phyloP scores from a whole-genome alignment of 495 filamentous ascomycete species.

The Chaetomium cochliodes region DNA sequence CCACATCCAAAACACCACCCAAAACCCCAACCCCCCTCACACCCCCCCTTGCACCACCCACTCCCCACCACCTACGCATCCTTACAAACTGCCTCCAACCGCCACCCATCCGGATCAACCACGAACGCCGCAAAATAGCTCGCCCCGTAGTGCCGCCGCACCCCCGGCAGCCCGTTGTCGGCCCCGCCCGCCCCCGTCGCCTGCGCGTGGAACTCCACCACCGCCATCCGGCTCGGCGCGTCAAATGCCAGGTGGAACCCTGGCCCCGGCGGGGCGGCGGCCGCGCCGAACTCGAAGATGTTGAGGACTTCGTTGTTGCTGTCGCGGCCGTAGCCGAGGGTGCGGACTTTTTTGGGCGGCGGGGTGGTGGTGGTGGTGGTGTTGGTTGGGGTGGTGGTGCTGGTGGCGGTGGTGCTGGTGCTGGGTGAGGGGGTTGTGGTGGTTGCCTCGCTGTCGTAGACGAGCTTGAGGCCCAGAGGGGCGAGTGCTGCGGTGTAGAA shows the following conservation, averaged over 20 bases:
- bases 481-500: conserved; percentile 37
- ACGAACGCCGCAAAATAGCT: conserved; percentile 48
- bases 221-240: conserved; percentile 34
- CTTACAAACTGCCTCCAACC: conserved; percentile 43
- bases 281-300: conserved; percentile 34
- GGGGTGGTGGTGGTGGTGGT: neutral
- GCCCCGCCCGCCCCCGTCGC: conserved; percentile 39
- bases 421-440: neutral
- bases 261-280: conserved; percentile 26
- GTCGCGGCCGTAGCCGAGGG: conserved; percentile 37
- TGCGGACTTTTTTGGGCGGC: conserved; percentile 19
- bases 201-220: conserved; percentile 41
- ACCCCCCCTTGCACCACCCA: neutral
- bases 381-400: too few relatives aligned
- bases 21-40: too few relatives aligned
- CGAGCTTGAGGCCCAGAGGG: conserved; percentile 35
- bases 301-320: conserved; percentile 34
- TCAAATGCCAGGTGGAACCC: conserved; percentile 43
- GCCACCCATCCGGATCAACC: conserved; percentile 43
- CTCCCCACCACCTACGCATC: neutral
- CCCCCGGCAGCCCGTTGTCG: conserved; percentile 40
- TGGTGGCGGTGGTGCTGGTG: neutral
- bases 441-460: conserved; percentile 37
- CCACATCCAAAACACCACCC: too few relatives aligned
- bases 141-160: conserved; percentile 37